phyloP scores from a whole-genome alignment of 306 rosid genomes.

The Quercus aquifolioides region DNA sequence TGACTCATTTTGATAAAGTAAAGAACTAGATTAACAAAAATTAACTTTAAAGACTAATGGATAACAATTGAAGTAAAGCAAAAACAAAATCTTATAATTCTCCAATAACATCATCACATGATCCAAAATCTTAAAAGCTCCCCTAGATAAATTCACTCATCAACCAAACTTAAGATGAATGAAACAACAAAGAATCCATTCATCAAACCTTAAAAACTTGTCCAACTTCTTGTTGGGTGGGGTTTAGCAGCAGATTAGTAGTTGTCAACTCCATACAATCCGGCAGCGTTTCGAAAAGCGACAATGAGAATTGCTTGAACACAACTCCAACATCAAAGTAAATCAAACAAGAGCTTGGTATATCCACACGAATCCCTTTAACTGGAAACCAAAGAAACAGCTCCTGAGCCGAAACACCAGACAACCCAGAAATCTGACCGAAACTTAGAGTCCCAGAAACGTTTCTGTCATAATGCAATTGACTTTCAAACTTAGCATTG shows the following conservation, averaged over 20 bases:
- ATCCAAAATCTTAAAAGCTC: neutral
- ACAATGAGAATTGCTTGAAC: constrained; percentile 78
- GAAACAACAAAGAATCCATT: neutral
- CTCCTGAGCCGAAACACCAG: constrained; percentile 81
- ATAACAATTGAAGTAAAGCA: too few species aligned
- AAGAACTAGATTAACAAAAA: too few species aligned
- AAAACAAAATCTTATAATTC: too few species aligned
- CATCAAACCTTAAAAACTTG: constrained; percentile 37
- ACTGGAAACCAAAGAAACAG: constrained; percentile 89
- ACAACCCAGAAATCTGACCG: constrained; percentile 55
- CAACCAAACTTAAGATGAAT: too few species aligned
- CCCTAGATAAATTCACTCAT: too few species aligned
- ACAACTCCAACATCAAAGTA: constrained; percentile 93
- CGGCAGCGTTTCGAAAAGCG: constrained; percentile 71
- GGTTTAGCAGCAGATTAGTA: neutral
- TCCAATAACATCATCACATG: too few species aligned
- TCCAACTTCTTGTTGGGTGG: neutral
- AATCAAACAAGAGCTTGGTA: constrained; percentile 65
- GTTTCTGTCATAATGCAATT: constrained; percentile 74
- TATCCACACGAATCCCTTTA: constrained; percentile 75
- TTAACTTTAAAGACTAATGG: too few species aligned
- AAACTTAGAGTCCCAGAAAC: constrained; percentile 61
- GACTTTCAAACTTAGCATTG: constrained; percentile 80
- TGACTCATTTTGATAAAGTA: too few species aligned
- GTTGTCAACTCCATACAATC: constrained; percentile 51